A percentile compares a stretch with the other conserved stretches of the same genome.
phyloP scores from a whole-genome alignment of 2,329 filamentous ascomycete species.

The Cladorrhinum sp. region DNA sequence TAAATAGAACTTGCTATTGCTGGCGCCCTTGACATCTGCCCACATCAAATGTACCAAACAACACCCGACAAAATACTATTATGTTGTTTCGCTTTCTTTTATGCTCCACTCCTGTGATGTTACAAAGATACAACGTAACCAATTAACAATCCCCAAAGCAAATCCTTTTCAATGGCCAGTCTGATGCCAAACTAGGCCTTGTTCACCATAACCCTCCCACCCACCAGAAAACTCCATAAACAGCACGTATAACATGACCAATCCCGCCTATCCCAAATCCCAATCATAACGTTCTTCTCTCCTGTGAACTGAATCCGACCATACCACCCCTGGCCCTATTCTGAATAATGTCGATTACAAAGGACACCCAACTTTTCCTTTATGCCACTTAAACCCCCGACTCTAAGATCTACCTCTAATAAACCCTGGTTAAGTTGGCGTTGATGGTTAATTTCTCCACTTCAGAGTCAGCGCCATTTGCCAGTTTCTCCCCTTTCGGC shows the following conservation, averaged over 20 bases:
- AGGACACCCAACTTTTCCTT: neutral
- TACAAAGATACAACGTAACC: neutral
- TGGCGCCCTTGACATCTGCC: no score
- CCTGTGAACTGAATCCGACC: no score
- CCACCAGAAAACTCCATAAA: neutral
- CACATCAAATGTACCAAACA: no score
- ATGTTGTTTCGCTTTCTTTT: no score
- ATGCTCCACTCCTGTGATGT: neutral
- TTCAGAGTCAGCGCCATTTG: constrained; percentile 63
- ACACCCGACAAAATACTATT: no score
- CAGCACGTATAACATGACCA: neutral
- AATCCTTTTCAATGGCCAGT: neutral
- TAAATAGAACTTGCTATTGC: no score
- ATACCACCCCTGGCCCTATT: no score
- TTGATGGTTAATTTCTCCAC: constrained; percentile 76
- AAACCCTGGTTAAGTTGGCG: constrained; percentile 62
- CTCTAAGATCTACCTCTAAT: constrained; percentile 5
- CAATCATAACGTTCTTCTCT: neutral
- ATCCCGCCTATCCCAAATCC: neutral
- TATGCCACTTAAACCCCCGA: neutral
- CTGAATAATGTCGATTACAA: no score
- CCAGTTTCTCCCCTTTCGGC: constrained; percentile 54
- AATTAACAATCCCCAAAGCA: neutral
- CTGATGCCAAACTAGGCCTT: neutral
- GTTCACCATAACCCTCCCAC: neutral